Percentiles rank a stretch among this genome's conserved stretches.
Conservation (phyloP, 352 stramenopile species). For the Aphanomyces invadans region DNA sequence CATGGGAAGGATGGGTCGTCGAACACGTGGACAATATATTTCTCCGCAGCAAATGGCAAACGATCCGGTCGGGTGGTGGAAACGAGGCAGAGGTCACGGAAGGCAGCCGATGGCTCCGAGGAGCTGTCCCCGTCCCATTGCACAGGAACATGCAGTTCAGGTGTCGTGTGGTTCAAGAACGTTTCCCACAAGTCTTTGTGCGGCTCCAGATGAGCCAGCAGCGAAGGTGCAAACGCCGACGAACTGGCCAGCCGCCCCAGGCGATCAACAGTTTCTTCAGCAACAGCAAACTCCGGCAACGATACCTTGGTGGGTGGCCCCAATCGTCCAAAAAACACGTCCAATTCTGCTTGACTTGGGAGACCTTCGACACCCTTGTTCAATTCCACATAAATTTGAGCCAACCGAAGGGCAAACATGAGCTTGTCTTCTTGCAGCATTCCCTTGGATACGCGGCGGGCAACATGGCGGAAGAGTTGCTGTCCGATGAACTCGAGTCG, state of each 20-base stretch:
- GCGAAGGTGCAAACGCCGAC: conserved; percentile 58
- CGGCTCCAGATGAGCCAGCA: conserved; percentile 59
- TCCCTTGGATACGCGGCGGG: conserved; percentile 88
- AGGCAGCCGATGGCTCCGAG: too few relatives aligned
- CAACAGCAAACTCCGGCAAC: conserved; percentile 29
- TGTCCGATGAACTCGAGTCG: conserved; percentile 63
- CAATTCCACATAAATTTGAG: conserved; percentile 86
- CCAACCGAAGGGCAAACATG: conserved; percentile 95
- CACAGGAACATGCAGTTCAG: conserved; percentile 62
- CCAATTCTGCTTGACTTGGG: conserved; percentile 6
- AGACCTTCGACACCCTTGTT: conserved; percentile 25
- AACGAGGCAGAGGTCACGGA: conserved; percentile 77
- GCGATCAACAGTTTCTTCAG: conserved; percentile 62
- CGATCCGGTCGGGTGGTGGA: conserved; percentile 85
- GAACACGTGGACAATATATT: conserved; percentile 80
- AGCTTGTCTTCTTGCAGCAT: conserved; percentile 96
- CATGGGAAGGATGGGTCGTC: conserved; percentile 87
- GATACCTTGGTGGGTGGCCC: background rate
- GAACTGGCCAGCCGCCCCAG: conserved; percentile 73
- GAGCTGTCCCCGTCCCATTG: conserved; percentile 48
- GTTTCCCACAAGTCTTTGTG: conserved; percentile 59
- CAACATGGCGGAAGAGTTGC: conserved; percentile 89
- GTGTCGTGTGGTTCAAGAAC: conserved; percentile 69
- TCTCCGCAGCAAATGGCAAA: conserved; percentile 70
- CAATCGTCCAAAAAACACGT: conserved; percentile 8